Evolutionary conservation across 306 rosid genomes (phyloP).

Genomic region (Inga laurina): DNA sequence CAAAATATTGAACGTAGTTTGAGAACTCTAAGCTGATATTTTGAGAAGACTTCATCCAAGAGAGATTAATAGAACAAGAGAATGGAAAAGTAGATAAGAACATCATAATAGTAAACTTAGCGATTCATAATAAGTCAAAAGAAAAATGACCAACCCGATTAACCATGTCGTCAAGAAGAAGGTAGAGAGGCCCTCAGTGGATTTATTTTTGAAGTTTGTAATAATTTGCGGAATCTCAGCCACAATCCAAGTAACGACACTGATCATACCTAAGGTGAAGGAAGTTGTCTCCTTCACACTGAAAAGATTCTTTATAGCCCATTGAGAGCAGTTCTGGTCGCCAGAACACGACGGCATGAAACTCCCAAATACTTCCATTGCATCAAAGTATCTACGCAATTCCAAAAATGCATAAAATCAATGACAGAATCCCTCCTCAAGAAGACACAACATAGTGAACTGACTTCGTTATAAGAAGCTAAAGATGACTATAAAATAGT

Average conservation of each 20-base stretch:
- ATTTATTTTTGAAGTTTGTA: constrained; percentile 67
- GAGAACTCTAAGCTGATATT: not conserved
- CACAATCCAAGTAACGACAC: constrained; percentile 71
- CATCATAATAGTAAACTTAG: not conserved
- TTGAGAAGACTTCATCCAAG: not conserved
- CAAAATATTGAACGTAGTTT: constrained; percentile 5
- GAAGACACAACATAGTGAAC: constrained; percentile 16
- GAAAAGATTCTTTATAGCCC: constrained; percentile 44
- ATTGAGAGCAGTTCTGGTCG: constrained; percentile 49
- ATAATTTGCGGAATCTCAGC: constrained; percentile 89
- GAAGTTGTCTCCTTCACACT: constrained; percentile 58
- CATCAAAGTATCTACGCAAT: constrained; percentile 19
- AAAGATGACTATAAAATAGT: constrained; percentile 9
- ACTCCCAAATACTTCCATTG: constrained; percentile 39
- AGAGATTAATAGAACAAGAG: constrained; percentile 10
- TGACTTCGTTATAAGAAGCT: constrained; percentile 20
- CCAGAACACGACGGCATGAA: constrained; percentile 39
- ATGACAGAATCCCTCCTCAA: constrained; percentile 3
- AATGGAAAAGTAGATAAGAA: constrained; percentile 12
- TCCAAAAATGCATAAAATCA: constrained; percentile 16
- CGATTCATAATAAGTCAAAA: not conserved
- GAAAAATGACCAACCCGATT: constrained; percentile 54
- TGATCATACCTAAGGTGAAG: constrained; percentile 55
- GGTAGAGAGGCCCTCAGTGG: constrained; percentile 69
- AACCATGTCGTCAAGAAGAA: constrained; percentile 85